phyloP scores from a whole-genome alignment of 179 eudicot species.

The Actinidia chinensis region DNA sequence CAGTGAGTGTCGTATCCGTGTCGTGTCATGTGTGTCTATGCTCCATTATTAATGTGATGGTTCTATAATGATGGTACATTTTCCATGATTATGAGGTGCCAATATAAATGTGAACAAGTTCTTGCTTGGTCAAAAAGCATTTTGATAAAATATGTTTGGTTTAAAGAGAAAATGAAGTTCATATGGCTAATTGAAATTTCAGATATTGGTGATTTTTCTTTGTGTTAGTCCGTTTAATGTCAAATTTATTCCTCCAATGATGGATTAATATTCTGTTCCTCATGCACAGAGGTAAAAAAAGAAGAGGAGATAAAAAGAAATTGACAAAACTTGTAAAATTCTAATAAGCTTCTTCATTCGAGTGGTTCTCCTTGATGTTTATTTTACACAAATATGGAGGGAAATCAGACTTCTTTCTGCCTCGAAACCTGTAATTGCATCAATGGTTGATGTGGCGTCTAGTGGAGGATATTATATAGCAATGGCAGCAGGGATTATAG shows the following conservation, averaged over 20 bases:
- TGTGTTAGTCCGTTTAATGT: not conserved
- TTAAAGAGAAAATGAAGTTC: not conserved
- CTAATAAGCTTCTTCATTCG: not conserved
- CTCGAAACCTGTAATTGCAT: constrained; percentile 82
- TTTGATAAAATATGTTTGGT: not conserved
- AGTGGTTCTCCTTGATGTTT: not conserved
- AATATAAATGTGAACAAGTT: no score
- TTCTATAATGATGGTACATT: no score
- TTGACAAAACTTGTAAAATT: not conserved
- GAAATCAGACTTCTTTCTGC: constrained; percentile 85
- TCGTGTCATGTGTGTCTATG: no score
- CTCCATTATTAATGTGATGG: no score
- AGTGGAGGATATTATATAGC: constrained; percentile 99
- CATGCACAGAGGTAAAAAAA: not conserved
- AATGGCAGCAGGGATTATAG: constrained; percentile 80
- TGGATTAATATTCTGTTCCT: not conserved
- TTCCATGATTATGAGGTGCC: no score
- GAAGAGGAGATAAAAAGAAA: not conserved
- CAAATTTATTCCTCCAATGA: not conserved
- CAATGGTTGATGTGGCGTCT: constrained; percentile 95
- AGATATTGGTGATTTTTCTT: no score
- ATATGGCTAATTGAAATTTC: not conserved
- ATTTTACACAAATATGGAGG: constrained; percentile 69
- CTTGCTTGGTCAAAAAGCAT: not conserved
- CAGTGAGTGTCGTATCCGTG: no score